Base-by-base conservation (phyloP, 345 rosid species). In the Geranium rotundifolium region DNA sequence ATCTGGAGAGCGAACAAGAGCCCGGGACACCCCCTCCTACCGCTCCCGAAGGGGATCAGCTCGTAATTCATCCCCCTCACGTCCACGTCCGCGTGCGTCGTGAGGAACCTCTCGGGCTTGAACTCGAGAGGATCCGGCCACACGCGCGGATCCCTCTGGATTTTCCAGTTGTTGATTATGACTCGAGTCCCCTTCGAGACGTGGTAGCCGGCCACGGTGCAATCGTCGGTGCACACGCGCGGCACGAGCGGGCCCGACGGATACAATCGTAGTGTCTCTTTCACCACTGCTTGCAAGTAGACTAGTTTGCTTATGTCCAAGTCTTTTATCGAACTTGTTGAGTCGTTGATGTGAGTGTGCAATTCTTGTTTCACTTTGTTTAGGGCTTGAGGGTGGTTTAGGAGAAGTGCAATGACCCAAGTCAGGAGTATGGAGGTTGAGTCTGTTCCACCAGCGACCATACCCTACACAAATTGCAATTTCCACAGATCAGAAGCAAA, bases 21-120 rank as follows among this genome's bases (percentile, higher is more conserved):
- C 5, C 76, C 77, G 0, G 77, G 80, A 7, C 82, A 75, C 55
- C 69, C 69, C 57, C 77, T 70, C 19, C 80, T 65, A 4, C 82
- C 75, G 18, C 77, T 59, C 4, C 79, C 52, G 19, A 75, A 75
- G 0, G 77, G 79, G 5, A 72, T 59, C 15, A 37, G 52, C 52
- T 72, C 75, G 17, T 59, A 67, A 50, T 69, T 54, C 14, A 72
- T 63, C 0, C 79, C 77, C 15, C 12, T 23, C 0, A 72, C 63
- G 20, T 73, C 75, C 0, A 75, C 2, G 19, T 68, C 60, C 46
- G 67, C 72, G 3, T 56, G 41, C 6, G 7, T 61, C 1, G 78
- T 65, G 1, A 76, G 52, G 20, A 73, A 79, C 29, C 78, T 65
- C 23, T 73, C 71, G 0, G 77, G 82, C 4, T 19, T 18, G 60